Base-by-base conservation (phyloP, 2,329 filamentous ascomycete genomes). In the Fusarium sp. region DNA sequence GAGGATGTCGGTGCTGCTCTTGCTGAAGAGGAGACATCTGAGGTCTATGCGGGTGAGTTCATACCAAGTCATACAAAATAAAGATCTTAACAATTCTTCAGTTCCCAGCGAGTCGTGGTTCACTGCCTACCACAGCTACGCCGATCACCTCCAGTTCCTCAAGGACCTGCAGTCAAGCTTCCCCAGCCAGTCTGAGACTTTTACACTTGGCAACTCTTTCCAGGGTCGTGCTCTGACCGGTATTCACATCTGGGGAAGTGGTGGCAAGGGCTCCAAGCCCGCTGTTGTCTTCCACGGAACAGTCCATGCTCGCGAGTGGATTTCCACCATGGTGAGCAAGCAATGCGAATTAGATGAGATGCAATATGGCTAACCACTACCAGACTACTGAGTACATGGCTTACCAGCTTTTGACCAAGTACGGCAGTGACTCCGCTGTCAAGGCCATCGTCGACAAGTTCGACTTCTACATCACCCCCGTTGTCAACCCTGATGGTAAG, bases 401-500 rank as follows among this genome's bases (percentile, higher is more conserved):
- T 3, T 68, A 67, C 46, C 65, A 67, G 54, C 46, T 67, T 7
- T 25, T 67, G 49, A 67, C 65, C 49, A 67, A 67, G 49, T 67
- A 67, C 41, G 33, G 29, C 36, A 36, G 53, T 11, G 65, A 67
- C 50, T 41, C 65, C 1, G 59, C 65, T 37, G 59, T 67, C 35
- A 67, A 67, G 54, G 64, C 76, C 2, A 82, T 86, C 52, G 80
- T 90, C 43, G 83, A 90, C 77, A 85, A 82, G 61, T 90, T 88
- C 74, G 89, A 91, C 79, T 90, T 88, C 68, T 90, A 88, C 76
- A 83, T 91, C 71, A 83, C 89, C 63, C 87, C 88, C 4, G 76
- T 89, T 29, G 85, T 88, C 27, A 89, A 90, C 73, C 86, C 87
- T 0, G 87, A 89, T 67, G 86, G 83, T 84, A 73, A 69, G 77